phyloP scores from a whole-genome alignment of 2,329 filamentous ascomycete genomes.

The Claviceps arundinis region DNA sequence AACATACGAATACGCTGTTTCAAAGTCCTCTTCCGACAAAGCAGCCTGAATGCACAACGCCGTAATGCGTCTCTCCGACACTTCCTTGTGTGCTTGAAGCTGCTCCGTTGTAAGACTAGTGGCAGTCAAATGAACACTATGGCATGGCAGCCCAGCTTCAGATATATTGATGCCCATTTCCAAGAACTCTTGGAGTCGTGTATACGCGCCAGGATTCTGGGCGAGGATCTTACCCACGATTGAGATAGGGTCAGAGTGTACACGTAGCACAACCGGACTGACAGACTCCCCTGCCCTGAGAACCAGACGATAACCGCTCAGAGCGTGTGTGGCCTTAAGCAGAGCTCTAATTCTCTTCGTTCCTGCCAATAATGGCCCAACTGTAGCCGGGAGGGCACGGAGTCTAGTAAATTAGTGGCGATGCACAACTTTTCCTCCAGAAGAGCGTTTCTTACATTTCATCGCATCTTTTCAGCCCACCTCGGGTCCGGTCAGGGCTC shows the following conservation, averaged over 20 bases:
- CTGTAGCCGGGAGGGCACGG: constrained; percentile 46
- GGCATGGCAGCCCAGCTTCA: constrained; percentile 35
- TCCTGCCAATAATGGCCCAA: constrained; percentile 37
- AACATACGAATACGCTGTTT: constrained; percentile 76
- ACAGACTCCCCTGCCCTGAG: constrained; percentile 72
- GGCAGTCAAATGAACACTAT: not conserved
- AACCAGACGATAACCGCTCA: constrained; percentile 65
- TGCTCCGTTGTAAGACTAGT: not conserved
- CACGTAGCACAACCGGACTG: constrained; percentile 63
- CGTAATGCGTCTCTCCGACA: constrained; percentile 53
- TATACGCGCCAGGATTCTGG: constrained; percentile 63
- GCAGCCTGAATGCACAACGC: constrained; percentile 73
- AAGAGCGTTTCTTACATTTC: constrained; percentile 46
- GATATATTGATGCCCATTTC: constrained; percentile 56
- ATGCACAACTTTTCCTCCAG: not conserved
- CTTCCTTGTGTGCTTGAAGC: constrained; percentile 15
- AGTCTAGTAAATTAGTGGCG: constrained; percentile 31
- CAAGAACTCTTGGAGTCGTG: constrained; percentile 59
- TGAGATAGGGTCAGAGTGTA: constrained; percentile 60
- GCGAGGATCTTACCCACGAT: constrained; percentile 62
- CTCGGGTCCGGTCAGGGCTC: constrained; percentile 64
- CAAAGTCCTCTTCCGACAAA: constrained; percentile 65
- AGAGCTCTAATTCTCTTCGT: constrained; percentile 47
- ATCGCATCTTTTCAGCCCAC: constrained; percentile 63
- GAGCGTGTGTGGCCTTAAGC: constrained; percentile 57